Conservation (phyloP, 495 filamentous ascomycete genomes). For the Penicillium maclennaniae region DNA sequence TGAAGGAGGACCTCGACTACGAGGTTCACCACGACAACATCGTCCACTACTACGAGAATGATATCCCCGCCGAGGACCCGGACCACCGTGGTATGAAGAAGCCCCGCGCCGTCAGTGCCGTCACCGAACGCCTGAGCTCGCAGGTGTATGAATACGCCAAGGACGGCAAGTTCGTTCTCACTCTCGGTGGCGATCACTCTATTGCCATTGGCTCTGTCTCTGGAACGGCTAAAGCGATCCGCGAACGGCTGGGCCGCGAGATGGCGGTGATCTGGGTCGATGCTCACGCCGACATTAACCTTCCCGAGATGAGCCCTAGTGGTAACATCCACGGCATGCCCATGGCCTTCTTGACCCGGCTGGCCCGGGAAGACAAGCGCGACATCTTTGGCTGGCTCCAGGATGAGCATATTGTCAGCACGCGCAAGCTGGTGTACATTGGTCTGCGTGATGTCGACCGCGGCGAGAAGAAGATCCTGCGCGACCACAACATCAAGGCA, state of each 20-base stretch:
- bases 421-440: slow-evolving; percentile 94
- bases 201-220: slow-evolving; percentile 93
- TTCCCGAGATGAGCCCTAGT: slow-evolving; percentile 80
- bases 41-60: slow-evolving; percentile 77
- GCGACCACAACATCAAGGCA: slow-evolving; percentile 85
- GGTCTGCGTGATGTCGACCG: slow-evolving; percentile 88
- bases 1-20: slow-evolving; percentile 82
- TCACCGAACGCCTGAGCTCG: slow-evolving; percentile 72
- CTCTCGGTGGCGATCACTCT: slow-evolving; percentile 91
- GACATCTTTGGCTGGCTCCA: slow-evolving; percentile 87
- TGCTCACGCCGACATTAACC: slow-evolving; percentile 96
- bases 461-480: slow-evolving; percentile 85
- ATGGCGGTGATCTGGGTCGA: slow-evolving; percentile 98
- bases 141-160: slow-evolving; percentile 87
- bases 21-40: slow-evolving; percentile 77
- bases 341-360: slow-evolving; percentile 82
- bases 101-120: slow-evolving; percentile 80
- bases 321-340: slow-evolving; percentile 99
- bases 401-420: slow-evolving; percentile 58
- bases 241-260: slow-evolving; percentile 75
- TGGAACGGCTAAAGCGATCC: slow-evolving; percentile 77
- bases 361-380: slow-evolving; percentile 65
- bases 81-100: slow-evolving; percentile 89
- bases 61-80: slow-evolving; percentile 64
- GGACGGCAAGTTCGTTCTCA: slow-evolving; percentile 83